phyloP scores from a whole-genome alignment of 2,329 filamentous ascomycete species.

The Monosporascus sp. region DNA sequence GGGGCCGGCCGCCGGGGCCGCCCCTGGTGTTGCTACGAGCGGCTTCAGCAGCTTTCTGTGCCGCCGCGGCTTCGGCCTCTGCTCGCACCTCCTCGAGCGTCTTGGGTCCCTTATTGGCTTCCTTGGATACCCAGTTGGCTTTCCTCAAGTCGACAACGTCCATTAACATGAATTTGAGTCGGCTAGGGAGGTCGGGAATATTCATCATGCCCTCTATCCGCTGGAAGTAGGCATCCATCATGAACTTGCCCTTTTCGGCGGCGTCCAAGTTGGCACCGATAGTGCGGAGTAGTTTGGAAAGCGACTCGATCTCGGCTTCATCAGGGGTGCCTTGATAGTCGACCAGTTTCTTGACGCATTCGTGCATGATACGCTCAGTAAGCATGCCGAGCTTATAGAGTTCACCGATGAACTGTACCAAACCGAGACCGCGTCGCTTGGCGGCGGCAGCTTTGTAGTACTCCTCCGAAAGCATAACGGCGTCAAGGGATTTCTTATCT shows the following conservation, averaged over 20 bases:
- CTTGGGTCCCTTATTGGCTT: constrained; percentile 90
- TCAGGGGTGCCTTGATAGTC: constrained; percentile 92
- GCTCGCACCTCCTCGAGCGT: constrained; percentile 89
- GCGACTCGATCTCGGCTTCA: constrained; percentile 92
- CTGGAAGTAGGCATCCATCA: constrained; percentile 92
- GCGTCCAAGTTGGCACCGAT: constrained; percentile 83
- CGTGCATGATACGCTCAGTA: constrained; percentile 98
- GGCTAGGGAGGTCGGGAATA: constrained; percentile 74
- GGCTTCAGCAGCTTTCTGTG: constrained; percentile 74
- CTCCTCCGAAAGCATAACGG: constrained; percentile 84
- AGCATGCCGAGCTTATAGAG: constrained; percentile 98
- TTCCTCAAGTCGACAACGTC: constrained; percentile 82
- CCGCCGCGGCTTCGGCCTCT: constrained; percentile 70
- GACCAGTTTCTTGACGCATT: constrained; percentile 94
- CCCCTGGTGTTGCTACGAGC: constrained; percentile 59
- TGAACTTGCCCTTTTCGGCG: constrained; percentile 72
- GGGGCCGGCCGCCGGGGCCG: constrained; percentile 61
- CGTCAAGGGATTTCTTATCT: constrained; percentile 59
- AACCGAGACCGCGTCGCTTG: constrained; percentile 93
- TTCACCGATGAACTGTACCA: constrained; percentile 98
- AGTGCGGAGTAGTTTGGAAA: constrained; percentile 86
- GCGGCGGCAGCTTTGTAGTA: constrained; percentile 92
- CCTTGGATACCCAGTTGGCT: constrained; percentile 78
- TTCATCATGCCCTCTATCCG: constrained; percentile 81
- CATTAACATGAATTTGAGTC: constrained; percentile 94